phyloP scores from a whole-genome alignment of 805 yeast species.

The Candida nitratophila region DNA sequence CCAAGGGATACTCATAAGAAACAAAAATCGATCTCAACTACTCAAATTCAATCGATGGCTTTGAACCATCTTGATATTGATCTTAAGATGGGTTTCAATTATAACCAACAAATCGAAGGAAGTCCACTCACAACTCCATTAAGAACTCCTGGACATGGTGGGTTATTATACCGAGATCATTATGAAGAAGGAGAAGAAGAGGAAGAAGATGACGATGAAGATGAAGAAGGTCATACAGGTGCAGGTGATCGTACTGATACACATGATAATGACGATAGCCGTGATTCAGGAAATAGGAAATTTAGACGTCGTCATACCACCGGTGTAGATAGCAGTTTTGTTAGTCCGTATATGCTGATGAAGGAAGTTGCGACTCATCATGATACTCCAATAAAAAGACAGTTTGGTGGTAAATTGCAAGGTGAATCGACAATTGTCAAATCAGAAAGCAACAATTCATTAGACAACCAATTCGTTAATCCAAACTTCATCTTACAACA shows the following conservation, averaged over 20 bases:
- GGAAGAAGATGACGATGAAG: conserved; percentile 1
- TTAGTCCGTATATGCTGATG: conserved; percentile 21
- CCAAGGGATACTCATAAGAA: conserved; percentile 29
- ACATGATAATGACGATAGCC: conserved; percentile 4
- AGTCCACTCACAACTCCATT: conserved; percentile 22
- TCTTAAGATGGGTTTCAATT: conserved; percentile 11
- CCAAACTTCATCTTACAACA: conserved; percentile 12
- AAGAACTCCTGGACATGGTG: conserved; percentile 16
- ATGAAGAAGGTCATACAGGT: conserved; percentile 6
- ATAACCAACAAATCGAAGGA: conserved; percentile 3
- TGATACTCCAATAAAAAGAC: conserved; percentile 2
- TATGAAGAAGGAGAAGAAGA: not conserved
- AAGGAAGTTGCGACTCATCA: conserved; percentile 8
- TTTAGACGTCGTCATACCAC: not conserved
- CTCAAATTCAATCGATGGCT: conserved; percentile 12
- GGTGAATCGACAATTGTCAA: conserved; percentile 1
- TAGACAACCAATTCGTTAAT: conserved; percentile 14
- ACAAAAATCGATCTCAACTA: conserved; percentile 22
- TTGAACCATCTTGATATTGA: conserved; percentile 25
- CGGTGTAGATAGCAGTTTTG: conserved; percentile 3
- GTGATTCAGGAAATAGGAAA: conserved; percentile 5
- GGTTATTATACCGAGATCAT: not conserved
- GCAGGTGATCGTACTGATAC: conserved; percentile 6
- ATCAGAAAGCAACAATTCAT: not conserved
- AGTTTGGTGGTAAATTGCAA: conserved; percentile 24